Conservation (phyloP, 1,139 yeast species). For the Saccharomycopsis crataegensis region DNA sequence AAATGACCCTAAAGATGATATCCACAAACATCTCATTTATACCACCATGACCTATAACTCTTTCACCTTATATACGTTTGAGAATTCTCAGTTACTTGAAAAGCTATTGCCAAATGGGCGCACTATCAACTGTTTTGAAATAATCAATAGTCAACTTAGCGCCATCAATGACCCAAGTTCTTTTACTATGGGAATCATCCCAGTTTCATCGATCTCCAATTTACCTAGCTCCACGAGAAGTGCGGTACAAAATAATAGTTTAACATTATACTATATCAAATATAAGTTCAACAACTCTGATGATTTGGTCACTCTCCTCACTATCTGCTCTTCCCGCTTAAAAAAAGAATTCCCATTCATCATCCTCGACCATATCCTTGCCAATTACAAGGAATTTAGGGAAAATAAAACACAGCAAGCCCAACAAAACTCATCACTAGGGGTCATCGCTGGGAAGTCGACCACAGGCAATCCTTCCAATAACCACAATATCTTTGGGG, state of each 20-base stretch:
- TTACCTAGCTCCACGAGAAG: slow-evolving; percentile 19
- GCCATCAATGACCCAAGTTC: slow-evolving; percentile 23
- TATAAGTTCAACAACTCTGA: slow-evolving; percentile 12
- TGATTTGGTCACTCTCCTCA: slow-evolving; percentile 25
- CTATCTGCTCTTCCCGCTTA: slow-evolving; percentile 22
- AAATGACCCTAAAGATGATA: slow-evolving; percentile 2
- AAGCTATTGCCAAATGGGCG: slow-evolving; percentile 11
- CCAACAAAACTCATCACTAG: not conserved
- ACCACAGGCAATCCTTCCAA: not conserved
- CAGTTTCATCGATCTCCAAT: slow-evolving; percentile 20
- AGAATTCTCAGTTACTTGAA: slow-evolving; percentile 19
- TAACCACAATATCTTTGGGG: not conserved
- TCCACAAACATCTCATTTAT: slow-evolving; percentile 20
- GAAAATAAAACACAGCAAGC: not conserved
- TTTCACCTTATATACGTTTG: slow-evolving; percentile 24
- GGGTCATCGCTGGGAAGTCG: not conserved
- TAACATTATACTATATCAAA: slow-evolving; percentile 16
- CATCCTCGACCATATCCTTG: slow-evolving; percentile 22
- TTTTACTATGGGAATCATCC: slow-evolving; percentile 21
- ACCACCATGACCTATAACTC: slow-evolving; percentile 26
- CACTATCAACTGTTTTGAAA: slow-evolving; percentile 21
- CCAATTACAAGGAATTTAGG: slow-evolving; percentile 21
- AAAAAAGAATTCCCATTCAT: slow-evolving; percentile 23
- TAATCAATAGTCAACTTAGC: slow-evolving; percentile 22
- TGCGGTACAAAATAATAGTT: slow-evolving; percentile 18